Percentiles rank a stretch among this genome's conserved stretches.
phyloP scores from a whole-genome alignment of 1,139 yeast genomes.

The Saccharomyces hybrid region DNA sequence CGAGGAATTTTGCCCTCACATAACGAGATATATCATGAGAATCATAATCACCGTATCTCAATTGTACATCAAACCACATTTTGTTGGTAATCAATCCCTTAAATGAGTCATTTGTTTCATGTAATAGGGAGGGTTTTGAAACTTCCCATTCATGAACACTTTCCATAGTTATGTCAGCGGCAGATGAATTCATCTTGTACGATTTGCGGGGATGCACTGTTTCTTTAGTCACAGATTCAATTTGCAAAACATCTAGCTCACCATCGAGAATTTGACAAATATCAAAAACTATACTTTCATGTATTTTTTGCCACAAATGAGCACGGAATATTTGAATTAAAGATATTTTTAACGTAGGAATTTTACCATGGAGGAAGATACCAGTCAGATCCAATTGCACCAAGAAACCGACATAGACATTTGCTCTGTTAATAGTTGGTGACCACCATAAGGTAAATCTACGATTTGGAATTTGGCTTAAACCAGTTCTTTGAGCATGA shows the following conservation, averaged over 20 bases:
- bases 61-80: constrained; percentile 92
- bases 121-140: constrained; percentile 70
- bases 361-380: constrained; percentile 92
- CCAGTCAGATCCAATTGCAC: constrained; percentile 97
- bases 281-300: constrained; percentile 91
- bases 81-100: constrained; percentile 47
- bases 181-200: constrained; percentile 91
- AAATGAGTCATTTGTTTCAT: constrained; percentile 49
- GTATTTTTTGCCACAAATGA: constrained; percentile 98
- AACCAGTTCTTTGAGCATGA: constrained; percentile 94
- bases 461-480: constrained; percentile 95
- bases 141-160: constrained; percentile 81
- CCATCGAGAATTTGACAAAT: constrained; percentile 85
- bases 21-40: constrained; percentile 94
- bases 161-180: constrained; percentile 79
- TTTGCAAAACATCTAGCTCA: constrained; percentile 73
- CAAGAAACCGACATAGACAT: constrained; percentile 93
- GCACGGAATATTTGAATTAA: constrained; percentile 94
- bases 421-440: constrained; percentile 95
- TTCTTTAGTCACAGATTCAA: constrained; percentile 82
- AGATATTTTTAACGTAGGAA: constrained; percentile 92
- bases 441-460: constrained; percentile 99
- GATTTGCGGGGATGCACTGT: constrained; percentile 96
- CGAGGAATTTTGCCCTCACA: constrained; percentile 85
- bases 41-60: constrained; percentile 94